Percentiles rank a stretch among this genome's conserved stretches.
Evolutionary conservation across 106 monocot genomes (phyloP).

Genomic region (Phalaenopsis equestris): DNA sequence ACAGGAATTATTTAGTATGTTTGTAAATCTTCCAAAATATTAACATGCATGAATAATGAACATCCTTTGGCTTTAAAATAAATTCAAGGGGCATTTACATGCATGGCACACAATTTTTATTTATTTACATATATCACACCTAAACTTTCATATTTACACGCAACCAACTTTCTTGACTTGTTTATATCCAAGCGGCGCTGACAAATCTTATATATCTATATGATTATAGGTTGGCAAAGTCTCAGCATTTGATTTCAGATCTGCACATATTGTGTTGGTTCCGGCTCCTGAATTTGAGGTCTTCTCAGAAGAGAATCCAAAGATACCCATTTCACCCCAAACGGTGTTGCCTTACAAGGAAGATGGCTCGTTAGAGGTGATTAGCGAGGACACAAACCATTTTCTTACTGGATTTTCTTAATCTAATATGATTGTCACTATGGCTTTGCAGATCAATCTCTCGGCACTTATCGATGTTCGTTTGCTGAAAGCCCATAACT

Average conservation of each 20-base stretch:
- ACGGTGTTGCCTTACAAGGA: neutral
- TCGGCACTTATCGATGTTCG: slow-evolving; percentile 5
- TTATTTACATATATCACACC: no score
- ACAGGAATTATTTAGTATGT: no score
- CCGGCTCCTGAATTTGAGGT: neutral
- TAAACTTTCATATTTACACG: neutral
- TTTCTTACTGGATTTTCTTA: neutral
- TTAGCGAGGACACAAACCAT: neutral
- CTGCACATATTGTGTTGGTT: slow-evolving; percentile 1
- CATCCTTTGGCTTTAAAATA: neutral
- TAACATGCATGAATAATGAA: neutral
- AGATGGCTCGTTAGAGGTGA: slow-evolving; percentile 4
- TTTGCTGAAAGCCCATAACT: slow-evolving; percentile 4
- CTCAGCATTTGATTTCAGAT: neutral
- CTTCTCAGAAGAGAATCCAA: neutral
- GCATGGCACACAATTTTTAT: no score
- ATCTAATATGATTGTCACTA: neutral
- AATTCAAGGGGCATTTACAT: no score
- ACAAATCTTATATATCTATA: neutral
- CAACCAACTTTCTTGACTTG: neutral
- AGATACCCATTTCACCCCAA: neutral
- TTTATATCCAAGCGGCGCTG: neutral
- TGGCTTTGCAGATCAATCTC: neutral
- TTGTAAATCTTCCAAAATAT: neutral
- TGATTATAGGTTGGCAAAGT: slow-evolving; percentile 8